Evolutionary conservation across 2,329 filamentous ascomycete genomes (phyloP).

Genomic region (Monilinia aucupariae): DNA sequence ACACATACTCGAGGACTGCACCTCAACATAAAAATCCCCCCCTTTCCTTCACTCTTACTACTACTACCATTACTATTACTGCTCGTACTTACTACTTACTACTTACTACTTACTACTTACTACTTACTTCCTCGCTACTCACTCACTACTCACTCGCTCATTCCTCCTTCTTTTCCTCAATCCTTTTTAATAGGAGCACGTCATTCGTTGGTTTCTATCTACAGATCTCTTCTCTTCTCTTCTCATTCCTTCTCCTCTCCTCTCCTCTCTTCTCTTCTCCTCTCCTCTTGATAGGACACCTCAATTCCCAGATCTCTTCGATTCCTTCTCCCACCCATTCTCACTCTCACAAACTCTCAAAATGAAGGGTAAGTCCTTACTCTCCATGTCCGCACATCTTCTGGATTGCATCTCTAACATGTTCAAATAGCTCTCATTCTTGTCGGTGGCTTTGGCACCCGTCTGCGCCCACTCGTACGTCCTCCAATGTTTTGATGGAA

Average conservation of each 20-base stretch:
- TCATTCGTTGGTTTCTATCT: constrained; percentile 3
- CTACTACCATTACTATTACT: too few relatives aligned
- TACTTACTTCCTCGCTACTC: not conserved
- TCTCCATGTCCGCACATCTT: not conserved
- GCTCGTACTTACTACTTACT: not conserved
- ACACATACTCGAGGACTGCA: too few relatives aligned
- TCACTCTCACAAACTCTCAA: constrained; percentile 20
- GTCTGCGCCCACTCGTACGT: constrained; percentile 88
- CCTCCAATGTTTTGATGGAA: constrained; percentile 19
- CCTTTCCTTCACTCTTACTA: too few relatives aligned
- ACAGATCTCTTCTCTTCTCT: not conserved
- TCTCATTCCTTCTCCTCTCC: not conserved
- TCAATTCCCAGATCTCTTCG: not conserved
- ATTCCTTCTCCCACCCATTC: not conserved
- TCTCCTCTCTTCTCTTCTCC: not conserved
- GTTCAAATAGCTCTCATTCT: constrained; percentile 77
- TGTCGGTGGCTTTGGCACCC: constrained; percentile 97
- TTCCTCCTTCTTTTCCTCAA: too few relatives aligned
- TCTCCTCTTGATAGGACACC: constrained; percentile 5
- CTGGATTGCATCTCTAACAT: constrained; percentile 23
- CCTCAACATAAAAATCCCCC: too few relatives aligned
- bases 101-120: not conserved
- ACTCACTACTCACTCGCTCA: too few relatives aligned
- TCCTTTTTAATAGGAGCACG: constrained; percentile 3
- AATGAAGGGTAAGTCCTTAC: constrained; percentile 33